Conservation (phyloP, 768 basidiomycete species). For the Serendipita sp. region DNA sequence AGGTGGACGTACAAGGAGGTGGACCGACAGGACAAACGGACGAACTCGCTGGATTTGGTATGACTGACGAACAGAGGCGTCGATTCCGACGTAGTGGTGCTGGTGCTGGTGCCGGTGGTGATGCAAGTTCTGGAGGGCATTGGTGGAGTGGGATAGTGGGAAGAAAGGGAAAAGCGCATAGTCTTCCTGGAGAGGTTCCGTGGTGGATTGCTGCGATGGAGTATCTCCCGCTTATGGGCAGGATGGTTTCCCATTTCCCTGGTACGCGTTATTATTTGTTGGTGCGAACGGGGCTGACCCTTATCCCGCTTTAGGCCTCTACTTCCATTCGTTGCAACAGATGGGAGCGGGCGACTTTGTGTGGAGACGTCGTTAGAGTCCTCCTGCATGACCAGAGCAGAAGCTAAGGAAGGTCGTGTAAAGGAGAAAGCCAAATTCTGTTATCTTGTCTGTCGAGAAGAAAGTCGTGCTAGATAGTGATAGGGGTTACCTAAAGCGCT, state of each 20-base stretch:
- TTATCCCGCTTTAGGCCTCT: background rate
- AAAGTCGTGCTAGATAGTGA: too few relatives aligned
- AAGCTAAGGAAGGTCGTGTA: too few relatives aligned
- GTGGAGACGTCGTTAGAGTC: background rate
- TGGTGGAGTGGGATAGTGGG: background rate
- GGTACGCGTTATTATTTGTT: background rate
- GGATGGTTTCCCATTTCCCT: constrained; percentile 2
- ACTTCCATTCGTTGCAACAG: constrained; percentile 2
- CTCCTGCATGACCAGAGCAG: too few relatives aligned
- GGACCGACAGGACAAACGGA: background rate
- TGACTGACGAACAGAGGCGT: background rate
- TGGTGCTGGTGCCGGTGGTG: background rate
- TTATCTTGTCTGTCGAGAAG: too few relatives aligned
- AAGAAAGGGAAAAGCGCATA: background rate
- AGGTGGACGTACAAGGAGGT: background rate
- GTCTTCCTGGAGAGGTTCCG: background rate
- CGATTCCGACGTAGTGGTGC: background rate
- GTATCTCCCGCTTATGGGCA: background rate
- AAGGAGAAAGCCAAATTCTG: too few relatives aligned
- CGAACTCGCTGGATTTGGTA: background rate
- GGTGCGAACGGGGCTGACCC: too few relatives aligned
- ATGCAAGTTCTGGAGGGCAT: background rate
- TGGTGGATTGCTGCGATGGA: constrained; percentile 5
- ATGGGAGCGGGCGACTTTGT: background rate
- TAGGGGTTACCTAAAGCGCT: too few relatives aligned